These are phyloP conservation scores for Fusarium neocosmosporiellum DNA, from an alignment of 2,329 filamentous ascomycete species.

Conservation along the genomic window DNA sequence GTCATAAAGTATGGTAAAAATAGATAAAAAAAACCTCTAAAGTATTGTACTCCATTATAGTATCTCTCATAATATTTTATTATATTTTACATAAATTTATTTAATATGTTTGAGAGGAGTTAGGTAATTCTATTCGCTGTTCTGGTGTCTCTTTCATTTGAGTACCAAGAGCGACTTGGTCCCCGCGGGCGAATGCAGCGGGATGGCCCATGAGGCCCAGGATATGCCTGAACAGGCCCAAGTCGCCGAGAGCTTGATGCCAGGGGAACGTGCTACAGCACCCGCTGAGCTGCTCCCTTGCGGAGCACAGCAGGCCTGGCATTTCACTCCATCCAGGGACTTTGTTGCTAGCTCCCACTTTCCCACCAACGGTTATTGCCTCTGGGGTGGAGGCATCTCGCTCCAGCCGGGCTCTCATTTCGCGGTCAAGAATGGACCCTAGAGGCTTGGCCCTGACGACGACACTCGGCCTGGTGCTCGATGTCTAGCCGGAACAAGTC, in stretches of 20 bases:
- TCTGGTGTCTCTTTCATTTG: too few species aligned
- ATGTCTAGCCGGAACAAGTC: constrained; percentile 12
- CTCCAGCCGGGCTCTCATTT: constrained; percentile 32
- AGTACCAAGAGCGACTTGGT: constrained; percentile 39
- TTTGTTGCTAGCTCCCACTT: constrained; percentile 33
- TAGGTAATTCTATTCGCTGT: too few species aligned
- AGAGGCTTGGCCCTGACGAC: constrained; percentile 13
- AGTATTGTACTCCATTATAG: too few species aligned
- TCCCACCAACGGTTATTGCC: constrained; percentile 33
- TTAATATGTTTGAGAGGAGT: too few species aligned
- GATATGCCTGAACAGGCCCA: constrained; percentile 36
- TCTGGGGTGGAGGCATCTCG: constrained; percentile 33
- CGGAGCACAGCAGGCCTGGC: constrained; percentile 27
- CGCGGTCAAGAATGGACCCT: constrained; percentile 17
- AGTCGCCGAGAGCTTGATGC: constrained; percentile 32
- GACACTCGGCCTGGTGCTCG: constrained; percentile 10
- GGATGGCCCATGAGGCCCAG: constrained; percentile 26
- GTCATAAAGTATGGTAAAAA: too few species aligned
- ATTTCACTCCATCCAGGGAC: constrained; percentile 33
- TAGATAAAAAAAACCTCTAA: too few species aligned
- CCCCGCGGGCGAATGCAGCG: constrained; percentile 28
- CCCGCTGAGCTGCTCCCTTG: constrained; percentile 17
- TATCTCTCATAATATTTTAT: too few species aligned
- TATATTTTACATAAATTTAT: too few species aligned
- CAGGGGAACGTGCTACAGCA: constrained; percentile 3